phyloP scores from a whole-genome alignment of 2,329 filamentous ascomycete genomes.

The Pseudogymnoascus sp. region DNA sequence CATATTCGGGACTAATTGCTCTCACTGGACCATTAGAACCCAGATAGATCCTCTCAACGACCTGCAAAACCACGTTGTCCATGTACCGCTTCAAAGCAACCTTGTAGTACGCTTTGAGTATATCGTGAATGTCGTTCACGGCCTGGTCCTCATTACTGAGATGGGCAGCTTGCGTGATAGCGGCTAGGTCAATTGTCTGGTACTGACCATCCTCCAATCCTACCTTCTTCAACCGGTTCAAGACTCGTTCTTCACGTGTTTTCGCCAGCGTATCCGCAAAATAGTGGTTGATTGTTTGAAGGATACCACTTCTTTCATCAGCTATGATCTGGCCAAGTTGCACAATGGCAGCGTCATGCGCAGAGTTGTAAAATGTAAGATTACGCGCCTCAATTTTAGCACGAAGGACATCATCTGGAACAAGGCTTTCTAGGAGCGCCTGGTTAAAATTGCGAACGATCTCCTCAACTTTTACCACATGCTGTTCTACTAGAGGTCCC shows the following conservation, averaged over 20 bases:
- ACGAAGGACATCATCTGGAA: background rate
- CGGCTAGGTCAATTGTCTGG: background rate
- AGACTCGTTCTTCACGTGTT: background rate
- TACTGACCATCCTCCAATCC: background rate
- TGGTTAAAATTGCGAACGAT: constrained; percentile 6
- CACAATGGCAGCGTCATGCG: background rate
- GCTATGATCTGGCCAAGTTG: background rate
- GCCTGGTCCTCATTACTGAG: constrained; percentile 9
- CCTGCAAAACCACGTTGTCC: constrained; percentile 5
- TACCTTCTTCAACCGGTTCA: background rate
- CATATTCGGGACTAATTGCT: constrained; percentile 18
- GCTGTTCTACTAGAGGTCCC: background rate
- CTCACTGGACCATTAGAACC: constrained; percentile 2
- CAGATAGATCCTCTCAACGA: constrained; percentile 6
- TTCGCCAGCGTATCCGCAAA: constrained; percentile 6
- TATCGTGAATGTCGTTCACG: constrained; percentile 12
- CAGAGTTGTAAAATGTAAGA: background rate
- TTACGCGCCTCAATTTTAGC: background rate
- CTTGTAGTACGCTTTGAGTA: constrained; percentile 17
- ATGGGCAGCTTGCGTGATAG: background rate
- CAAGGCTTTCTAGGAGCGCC: background rate
- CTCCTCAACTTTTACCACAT: background rate
- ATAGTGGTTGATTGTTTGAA: constrained; percentile 11
- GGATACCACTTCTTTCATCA: background rate
- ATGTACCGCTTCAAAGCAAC: background rate